Conservation (phyloP, 1,139 yeast species). For the Ogataea hybrid region DNA sequence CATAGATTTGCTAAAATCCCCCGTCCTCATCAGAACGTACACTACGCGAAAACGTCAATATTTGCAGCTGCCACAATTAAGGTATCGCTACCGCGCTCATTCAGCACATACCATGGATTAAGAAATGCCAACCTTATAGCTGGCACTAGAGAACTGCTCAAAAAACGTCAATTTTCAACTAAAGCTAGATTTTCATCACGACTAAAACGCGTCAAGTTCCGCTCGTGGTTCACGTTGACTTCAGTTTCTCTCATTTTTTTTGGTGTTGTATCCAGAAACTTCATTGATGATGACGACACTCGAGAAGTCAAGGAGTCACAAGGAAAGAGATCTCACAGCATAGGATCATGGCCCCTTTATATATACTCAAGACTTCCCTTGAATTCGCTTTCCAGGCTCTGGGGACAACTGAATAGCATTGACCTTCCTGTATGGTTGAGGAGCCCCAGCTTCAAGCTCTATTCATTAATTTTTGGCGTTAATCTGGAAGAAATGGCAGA, state of each 20-base stretch:
- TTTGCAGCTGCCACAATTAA: constrained; percentile 27
- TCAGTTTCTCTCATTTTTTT: constrained; percentile 62
- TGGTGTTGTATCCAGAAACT: constrained; percentile 55
- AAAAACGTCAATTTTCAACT: constrained; percentile 10
- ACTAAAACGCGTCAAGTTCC: constrained; percentile 43
- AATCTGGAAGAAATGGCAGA: constrained; percentile 87
- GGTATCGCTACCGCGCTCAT: constrained; percentile 14
- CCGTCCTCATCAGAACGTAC: constrained; percentile 59
- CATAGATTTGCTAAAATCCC: constrained; percentile 61
- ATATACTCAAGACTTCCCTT: constrained; percentile 89
- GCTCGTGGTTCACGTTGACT: constrained; percentile 70
- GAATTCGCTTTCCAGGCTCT: constrained; percentile 83
- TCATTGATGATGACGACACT: constrained; percentile 27
- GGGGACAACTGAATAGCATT: constrained; percentile 90
- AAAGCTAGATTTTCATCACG: constrained; percentile 6
- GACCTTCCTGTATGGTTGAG: constrained; percentile 88
- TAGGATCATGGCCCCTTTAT: constrained; percentile 82
- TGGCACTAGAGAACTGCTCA: constrained; percentile 17
- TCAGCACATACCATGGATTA: constrained; percentile 24
- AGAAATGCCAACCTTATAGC: constrained; percentile 36
- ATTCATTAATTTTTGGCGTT: constrained; percentile 81
- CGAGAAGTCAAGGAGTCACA: constrained; percentile 38
- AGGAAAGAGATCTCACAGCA: constrained; percentile 43
- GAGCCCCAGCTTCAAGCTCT: constrained; percentile 75
- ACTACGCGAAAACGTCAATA: constrained; percentile 39